Evolutionary conservation across 169 alveolate genomes (phyloP).

Genomic region (Eimeria maxima): DNA sequence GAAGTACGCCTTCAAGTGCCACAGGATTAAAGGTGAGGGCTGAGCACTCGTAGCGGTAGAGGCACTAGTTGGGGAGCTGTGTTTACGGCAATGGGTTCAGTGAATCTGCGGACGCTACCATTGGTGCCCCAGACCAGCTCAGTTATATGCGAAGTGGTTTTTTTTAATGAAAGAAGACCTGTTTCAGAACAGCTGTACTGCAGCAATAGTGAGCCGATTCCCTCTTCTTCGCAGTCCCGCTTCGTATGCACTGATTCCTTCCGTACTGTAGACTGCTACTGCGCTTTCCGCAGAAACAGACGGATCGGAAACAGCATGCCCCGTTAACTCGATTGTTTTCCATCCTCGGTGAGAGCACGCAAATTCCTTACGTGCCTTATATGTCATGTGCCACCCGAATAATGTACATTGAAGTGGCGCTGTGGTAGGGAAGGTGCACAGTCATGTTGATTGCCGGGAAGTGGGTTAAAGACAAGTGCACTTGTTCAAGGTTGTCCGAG

Average conservation of each 20-base stretch:
- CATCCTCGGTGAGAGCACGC: slow-evolving; percentile 88
- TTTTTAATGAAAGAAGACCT: background rate
- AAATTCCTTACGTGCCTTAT: too few species aligned
- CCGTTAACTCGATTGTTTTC: slow-evolving; percentile 95
- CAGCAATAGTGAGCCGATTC: background rate
- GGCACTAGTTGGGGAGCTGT: background rate
- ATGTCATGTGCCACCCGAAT: background rate
- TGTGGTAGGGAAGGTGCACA: background rate
- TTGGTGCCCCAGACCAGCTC: background rate
- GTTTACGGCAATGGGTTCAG: background rate
- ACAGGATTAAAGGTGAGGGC: slow-evolving; percentile 88
- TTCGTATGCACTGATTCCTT: background rate
- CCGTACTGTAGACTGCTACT: background rate
- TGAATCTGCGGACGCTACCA: background rate
- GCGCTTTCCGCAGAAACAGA: slow-evolving; percentile 72
- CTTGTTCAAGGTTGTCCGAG: background rate
- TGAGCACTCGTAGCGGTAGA: background rate
- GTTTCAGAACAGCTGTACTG: background rate
- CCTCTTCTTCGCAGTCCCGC: background rate
- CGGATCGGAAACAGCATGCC: slow-evolving; percentile 89
- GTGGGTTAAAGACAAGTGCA: background rate
- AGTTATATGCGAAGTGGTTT: background rate
- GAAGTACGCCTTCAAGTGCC: slow-evolving; percentile 96
- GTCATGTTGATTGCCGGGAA: background rate
- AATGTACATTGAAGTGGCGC: background rate